Evolutionary conservation across 129 eudicot genomes (phyloP).

Genomic region (Helichrysum umbraculigerum): DNA sequence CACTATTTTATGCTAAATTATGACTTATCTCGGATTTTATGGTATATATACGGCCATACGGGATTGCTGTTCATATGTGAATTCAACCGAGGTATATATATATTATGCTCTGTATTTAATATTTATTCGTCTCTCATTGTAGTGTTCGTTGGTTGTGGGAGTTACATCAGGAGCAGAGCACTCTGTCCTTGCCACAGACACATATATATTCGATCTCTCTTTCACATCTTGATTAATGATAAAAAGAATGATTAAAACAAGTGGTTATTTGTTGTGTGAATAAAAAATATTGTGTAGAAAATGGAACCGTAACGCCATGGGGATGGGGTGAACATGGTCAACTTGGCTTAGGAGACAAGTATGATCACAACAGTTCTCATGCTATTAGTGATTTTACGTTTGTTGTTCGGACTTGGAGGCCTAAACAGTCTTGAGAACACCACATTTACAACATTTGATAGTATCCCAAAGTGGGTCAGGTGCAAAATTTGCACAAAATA

Average conservation of each 20-base stretch:
- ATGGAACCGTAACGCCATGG: constrained; percentile 75
- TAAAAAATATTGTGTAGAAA: constrained; percentile 38
- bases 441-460: no score
- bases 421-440: not conserved
- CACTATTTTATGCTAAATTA: no score
- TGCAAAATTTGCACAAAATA: no score
- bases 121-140: no score
- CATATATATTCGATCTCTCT: not conserved
- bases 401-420: constrained; percentile 37
- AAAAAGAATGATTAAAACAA: not conserved
- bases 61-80: no score
- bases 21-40: no score
- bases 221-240: not conserved
- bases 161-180: constrained; percentile 95
- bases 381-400: constrained; percentile 76
- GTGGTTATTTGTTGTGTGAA: not conserved
- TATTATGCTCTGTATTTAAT: no score
- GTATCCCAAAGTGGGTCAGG: no score
- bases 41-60: no score
- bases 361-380: constrained; percentile 60
- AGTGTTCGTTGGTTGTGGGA: constrained; percentile 52
- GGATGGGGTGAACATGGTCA: constrained; percentile 99
- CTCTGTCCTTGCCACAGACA: constrained; percentile 78
- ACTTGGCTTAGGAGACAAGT: constrained; percentile 78
- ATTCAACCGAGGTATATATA: no score